Conservation (phyloP, 1,139 yeast species). For the Diutina sp. region DNA sequence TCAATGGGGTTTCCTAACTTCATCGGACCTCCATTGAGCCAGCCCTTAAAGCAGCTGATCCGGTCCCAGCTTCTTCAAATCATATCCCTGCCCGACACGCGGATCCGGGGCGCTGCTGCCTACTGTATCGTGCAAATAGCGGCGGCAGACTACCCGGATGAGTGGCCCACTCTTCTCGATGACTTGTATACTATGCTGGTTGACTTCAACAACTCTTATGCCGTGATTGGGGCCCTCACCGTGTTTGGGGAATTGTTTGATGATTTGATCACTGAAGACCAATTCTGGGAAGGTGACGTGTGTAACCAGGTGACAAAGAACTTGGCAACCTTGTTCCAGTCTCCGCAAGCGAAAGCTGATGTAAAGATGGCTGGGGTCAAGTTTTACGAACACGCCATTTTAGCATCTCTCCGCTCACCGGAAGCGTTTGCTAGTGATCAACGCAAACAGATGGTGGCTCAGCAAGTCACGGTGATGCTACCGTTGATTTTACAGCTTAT, state of each 20-base stretch:
- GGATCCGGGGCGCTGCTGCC: conserved; percentile 54
- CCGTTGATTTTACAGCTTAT: background rate
- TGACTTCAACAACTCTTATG: conserved; percentile 15
- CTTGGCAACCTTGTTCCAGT: conserved; percentile 27
- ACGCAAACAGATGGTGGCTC: background rate
- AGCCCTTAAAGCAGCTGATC: conserved; percentile 34
- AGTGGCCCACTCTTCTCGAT: conserved; percentile 71
- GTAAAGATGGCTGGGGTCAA: conserved; percentile 37
- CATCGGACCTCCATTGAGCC: conserved; percentile 51
- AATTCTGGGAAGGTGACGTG: conserved; percentile 66
- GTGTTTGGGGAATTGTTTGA: conserved; percentile 73
- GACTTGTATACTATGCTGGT: conserved; percentile 30
- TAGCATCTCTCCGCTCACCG: background rate
- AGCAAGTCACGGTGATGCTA: background rate
- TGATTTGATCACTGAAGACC: conserved; percentile 76
- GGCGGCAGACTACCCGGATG: conserved; percentile 87
- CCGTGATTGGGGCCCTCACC: conserved; percentile 51
- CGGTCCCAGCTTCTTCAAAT: conserved; percentile 44
- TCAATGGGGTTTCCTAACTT: conserved; percentile 73
- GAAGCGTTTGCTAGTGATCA: background rate
- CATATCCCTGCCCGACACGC: conserved; percentile 39
- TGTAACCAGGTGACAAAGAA: conserved; percentile 41
- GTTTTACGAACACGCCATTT: conserved; percentile 19
- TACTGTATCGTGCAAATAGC: conserved; percentile 78
- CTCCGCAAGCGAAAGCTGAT: conserved; percentile 15